Evolutionary conservation across 73 alveolate species (phyloP).

Genomic region (Tetrahymena elliotti): DNA sequence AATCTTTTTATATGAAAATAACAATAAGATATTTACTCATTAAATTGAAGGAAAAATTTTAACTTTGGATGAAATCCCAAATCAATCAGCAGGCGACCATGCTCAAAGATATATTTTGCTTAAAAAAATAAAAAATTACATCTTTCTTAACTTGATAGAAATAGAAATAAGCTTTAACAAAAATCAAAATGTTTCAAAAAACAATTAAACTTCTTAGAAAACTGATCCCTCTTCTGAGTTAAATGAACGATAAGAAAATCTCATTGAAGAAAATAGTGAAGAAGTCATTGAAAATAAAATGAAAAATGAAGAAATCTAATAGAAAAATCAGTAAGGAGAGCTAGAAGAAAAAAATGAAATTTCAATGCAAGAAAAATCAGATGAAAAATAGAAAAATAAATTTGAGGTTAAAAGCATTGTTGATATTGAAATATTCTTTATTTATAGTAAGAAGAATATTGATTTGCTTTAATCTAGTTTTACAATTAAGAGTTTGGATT

Average conservation of each 20-base stretch:
- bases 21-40: background rate
- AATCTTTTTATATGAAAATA: background rate
- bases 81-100: background rate
- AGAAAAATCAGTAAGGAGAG: too few relatives aligned
- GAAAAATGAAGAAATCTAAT: too few relatives aligned
- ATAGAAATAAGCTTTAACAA: background rate
- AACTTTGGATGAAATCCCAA: background rate
- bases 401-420: background rate
- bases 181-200: background rate
- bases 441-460: background rate
- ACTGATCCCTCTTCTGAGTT: background rate
- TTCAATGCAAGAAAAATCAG: background rate
- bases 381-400: background rate
- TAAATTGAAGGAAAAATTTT: background rate
- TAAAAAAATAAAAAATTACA: background rate
- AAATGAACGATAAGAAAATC: too few relatives aligned
- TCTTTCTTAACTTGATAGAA: background rate
- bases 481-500: background rate
- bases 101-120: background rate
- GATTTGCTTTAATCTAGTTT: background rate
- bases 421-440: background rate
- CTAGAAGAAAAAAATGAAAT: background rate
- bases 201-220: background rate
- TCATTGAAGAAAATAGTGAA: too few relatives aligned
- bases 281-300: too few relatives aligned